Base-by-base conservation (phyloP, 116 monocot genomes). In the Thalassia testudinum region DNA sequence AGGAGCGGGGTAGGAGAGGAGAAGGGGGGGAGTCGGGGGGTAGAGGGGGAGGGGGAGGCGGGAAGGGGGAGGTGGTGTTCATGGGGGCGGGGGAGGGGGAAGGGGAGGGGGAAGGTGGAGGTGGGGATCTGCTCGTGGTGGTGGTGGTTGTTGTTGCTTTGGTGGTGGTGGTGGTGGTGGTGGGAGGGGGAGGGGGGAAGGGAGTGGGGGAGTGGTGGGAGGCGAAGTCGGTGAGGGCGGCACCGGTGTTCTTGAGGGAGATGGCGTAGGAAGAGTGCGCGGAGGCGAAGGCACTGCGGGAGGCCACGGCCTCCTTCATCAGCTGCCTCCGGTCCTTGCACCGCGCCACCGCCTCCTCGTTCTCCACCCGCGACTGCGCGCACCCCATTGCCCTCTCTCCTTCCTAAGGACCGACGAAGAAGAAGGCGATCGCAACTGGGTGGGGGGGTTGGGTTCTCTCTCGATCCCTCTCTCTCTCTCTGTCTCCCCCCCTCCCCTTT, bases 241-340 rank as follows among this genome's bases (percentile, higher is more conserved):
- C 71, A 30, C 92, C 86, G 54, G 92, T 92, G 70, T 77, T 69
- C 54, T 63, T 73, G 48, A 92, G 79, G 47, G 74, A 27, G 52
- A 77, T 28, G 57, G 70, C 30, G 70, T 92, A 92, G 52, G 68
- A 49, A 65, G 79, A 70, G 60, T 82, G 82, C 42, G 82, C 71
- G 14, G 79, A 72, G n/a, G 82, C 78, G 66, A 87, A 79, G 76
- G 76, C 82, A 66, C 85, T 78, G 61, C 85, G 82, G 21, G 71
- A 28, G 43, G 64, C 30, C 37, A 91, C 72, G 15, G 86, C 78
- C 13, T 44, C 26, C 50, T 56, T 50, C 73, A 91, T 78, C 30
- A 55, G 56, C 24, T 61, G 57, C 60, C 64, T 78, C 52, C 91
- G 76, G n/a, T 74, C 70, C 72, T 74, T 74, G 72, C 82, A 85